These are phyloP conservation scores for Populus simonii DNA, from an alignment of 345 rosid genomes.

Conservation along the genomic window DNA sequence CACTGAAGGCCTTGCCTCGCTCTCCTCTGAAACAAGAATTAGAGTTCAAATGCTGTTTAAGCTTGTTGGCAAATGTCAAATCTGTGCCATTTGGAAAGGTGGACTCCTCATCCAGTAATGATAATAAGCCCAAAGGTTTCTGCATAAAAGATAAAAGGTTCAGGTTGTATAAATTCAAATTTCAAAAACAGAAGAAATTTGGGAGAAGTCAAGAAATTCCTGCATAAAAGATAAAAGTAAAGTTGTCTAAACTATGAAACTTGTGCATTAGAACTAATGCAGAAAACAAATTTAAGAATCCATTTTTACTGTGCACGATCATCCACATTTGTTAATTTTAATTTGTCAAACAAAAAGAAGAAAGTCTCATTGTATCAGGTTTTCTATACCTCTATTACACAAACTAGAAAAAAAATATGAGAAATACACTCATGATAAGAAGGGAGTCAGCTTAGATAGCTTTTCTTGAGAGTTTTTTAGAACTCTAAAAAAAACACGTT, in stretches of 20 bases:
- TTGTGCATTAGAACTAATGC: background rate
- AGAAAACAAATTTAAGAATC: background rate
- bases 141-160: constrained; percentile 31
- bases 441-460: background rate
- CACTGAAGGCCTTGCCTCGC: constrained; percentile 73
- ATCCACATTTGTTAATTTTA: background rate
- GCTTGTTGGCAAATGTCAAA: constrained; percentile 90
- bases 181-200: background rate
- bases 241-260: background rate
- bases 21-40: constrained; percentile 81
- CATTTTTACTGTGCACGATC: background rate
- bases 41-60: constrained; percentile 74
- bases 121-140: constrained; percentile 90
- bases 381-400: background rate
- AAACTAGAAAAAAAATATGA: background rate
- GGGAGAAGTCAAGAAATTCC: background rate
- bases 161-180: background rate
- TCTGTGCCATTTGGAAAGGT: constrained; percentile 96
- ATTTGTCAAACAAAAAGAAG: background rate
- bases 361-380: background rate
- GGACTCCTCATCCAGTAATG: constrained; percentile 94
- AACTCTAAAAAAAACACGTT: background rate
- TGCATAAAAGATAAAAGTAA: too few relatives aligned
- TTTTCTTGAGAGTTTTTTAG: background rate
- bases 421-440: background rate